Evolutionary conservation across 805 yeast genomes (phyloP).

Genomic region (Saccharomyces paradoxus): DNA sequence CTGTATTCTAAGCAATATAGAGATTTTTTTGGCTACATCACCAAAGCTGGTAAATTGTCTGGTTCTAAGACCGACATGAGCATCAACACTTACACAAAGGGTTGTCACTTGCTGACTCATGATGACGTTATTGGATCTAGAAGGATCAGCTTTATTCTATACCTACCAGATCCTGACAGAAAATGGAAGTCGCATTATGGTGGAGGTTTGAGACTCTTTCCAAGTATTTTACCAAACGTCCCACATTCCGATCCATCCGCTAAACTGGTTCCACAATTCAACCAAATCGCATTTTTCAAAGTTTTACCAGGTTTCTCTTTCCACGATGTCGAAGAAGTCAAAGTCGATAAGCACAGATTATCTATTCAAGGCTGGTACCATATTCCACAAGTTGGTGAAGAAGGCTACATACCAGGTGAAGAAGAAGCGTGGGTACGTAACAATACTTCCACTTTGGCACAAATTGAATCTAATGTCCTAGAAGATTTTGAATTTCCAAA

Average conservation of each 20-base stretch:
- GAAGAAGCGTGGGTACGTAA: slow-evolving; percentile 53
- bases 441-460: slow-evolving; percentile 73
- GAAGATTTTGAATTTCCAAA: slow-evolving; percentile 81
- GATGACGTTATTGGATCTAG: slow-evolving; percentile 97
- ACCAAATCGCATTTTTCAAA: slow-evolving; percentile 90
- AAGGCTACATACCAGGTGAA: slow-evolving; percentile 75
- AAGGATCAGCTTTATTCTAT: slow-evolving; percentile 84
- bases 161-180: slow-evolving; percentile 86
- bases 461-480: slow-evolving; percentile 64
- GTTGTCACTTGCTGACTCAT: slow-evolving; percentile 90
- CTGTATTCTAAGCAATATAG: slow-evolving; percentile 82
- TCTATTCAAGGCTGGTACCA: slow-evolving; percentile 99
- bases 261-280: slow-evolving; percentile 83
- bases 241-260: slow-evolving; percentile 70
- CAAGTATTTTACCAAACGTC: slow-evolving; percentile 79
- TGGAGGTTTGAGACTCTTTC: slow-evolving; percentile 82
- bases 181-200: slow-evolving; percentile 90
- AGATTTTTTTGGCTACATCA: slow-evolving; percentile 63
- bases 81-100: slow-evolving; percentile 81
- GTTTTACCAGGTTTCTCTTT: slow-evolving; percentile 95
- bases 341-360: slow-evolving; percentile 80
- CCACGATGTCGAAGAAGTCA: slow-evolving; percentile 97
- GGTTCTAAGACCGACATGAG: slow-evolving; percentile 91
- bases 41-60: slow-evolving; percentile 82
- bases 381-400: slow-evolving; percentile 89